Percentiles rank a stretch among this genome's conserved stretches.
These are phyloP conservation scores for Umbelopsis sp. DNA, from an alignment of 371 early-diverging fungal genomes.

Conservation along the genomic window DNA sequence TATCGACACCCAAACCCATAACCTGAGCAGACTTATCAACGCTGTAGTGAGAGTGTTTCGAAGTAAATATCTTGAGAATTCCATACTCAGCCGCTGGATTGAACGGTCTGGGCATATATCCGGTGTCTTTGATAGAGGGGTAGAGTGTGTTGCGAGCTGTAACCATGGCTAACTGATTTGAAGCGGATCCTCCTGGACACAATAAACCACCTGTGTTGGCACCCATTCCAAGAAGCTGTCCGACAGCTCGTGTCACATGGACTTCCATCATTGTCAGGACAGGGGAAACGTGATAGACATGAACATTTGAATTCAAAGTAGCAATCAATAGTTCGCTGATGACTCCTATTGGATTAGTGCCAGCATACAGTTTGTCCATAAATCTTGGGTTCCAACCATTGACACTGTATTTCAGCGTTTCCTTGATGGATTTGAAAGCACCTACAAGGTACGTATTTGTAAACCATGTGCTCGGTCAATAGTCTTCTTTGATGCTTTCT, in stretches of 20 bases:
- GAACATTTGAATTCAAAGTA: conserved; percentile 80
- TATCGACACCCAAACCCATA: conserved; percentile 76
- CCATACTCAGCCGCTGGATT: conserved; percentile 45
- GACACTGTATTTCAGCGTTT: conserved; percentile 60
- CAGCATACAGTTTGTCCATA: conserved; percentile 87
- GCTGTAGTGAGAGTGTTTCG: conserved; percentile 78
- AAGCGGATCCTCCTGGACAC: conserved; percentile 82
- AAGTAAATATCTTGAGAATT: conserved; percentile 73
- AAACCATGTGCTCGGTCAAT: neutral
- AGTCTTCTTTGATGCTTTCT: too few species aligned
- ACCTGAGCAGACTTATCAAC: conserved; percentile 78
- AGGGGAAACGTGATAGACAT: conserved; percentile 83
- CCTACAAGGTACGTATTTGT: conserved; percentile 28
- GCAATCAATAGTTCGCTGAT: conserved; percentile 76
- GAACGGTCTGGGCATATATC: conserved; percentile 55
- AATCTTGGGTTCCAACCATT: conserved; percentile 80
- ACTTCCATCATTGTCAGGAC: conserved; percentile 78
- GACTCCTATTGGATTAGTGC: conserved; percentile 81
- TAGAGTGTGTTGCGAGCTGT: conserved; percentile 75
- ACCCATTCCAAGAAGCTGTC: conserved; percentile 60
- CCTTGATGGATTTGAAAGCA: conserved; percentile 57
- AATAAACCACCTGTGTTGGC: conserved; percentile 70
- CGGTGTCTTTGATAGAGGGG: conserved; percentile 62
- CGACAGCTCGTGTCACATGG: conserved; percentile 61
- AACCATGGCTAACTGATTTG: conserved; percentile 81